Base-by-base conservation (phyloP, 2,329 filamentous ascomycete species). In the Helotiales sp. region DNA sequence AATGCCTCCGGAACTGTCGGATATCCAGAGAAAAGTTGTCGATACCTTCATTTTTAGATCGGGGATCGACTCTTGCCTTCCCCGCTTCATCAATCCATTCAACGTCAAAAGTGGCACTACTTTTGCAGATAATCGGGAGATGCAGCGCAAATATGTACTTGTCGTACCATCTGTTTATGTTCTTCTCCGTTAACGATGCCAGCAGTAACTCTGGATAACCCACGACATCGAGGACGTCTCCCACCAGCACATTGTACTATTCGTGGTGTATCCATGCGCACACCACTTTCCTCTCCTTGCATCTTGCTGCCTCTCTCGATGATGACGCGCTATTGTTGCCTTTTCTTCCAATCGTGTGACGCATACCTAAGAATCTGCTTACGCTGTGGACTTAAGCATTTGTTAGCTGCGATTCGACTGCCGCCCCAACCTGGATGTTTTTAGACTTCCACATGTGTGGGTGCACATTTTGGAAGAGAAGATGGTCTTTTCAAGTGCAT, bases 341-440 rank as follows among this genome's bases (percentile, higher is more conserved):
- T n/a, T n/a, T n/a, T n/a, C n/a, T n/a, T n/a, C n/a, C n/a, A n/a
- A 44, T 25, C 40, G 24, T 44, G 22, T 44, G 40, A 44, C 40
- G 22, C 40, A 44, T 24, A 15, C 40, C 34, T 17, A 15, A 44
- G 22, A 1, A 12, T 9, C 8, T 5, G 8, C 15, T 44, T 15
- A 24, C 27, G 19, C 10, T 44, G 40, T 44, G 22, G 27, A 44
- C 40, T 44, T 44, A 25, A 44, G 27, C n/a, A 25, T 2, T 6
- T 44, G 40, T 24, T 44, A 19, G 40, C 46, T 22, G 27, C 46
- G 46, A 48, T 48, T 48, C 46, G 46, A 48, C 27, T 48, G 46
- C 46, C 46, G 46, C 12, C 25, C 25, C 29, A 7, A 27, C 8
- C 22, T 13, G 10, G 4, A 17, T 17, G 17, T 25, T 13, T 9